Evolutionary conservation across 2,329 filamentous ascomycete species (phyloP).

Genomic region (Pestalotiopsis sp.): DNA sequence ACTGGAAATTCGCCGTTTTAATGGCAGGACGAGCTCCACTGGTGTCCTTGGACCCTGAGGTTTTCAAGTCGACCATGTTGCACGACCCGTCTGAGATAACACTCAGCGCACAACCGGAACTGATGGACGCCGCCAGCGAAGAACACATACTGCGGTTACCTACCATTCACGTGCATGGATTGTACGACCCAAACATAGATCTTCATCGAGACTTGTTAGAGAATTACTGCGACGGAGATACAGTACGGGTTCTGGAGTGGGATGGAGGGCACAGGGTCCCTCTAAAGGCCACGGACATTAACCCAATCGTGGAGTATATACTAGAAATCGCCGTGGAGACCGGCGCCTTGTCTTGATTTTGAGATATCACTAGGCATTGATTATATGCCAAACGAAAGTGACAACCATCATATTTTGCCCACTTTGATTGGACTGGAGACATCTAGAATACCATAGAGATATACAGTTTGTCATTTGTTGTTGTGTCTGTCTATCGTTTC

Average conservation of each 20-base stretch:
- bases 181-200: constrained; percentile 61
- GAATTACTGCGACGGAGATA: constrained; percentile 61
- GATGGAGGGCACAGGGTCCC: constrained; percentile 73
- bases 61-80: constrained; percentile 31
- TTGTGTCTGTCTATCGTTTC: no score
- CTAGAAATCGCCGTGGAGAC: constrained; percentile 52
- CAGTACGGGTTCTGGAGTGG: constrained; percentile 68
- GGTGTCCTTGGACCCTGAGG: constrained; percentile 50
- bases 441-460: no score
- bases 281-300: constrained; percentile 68
- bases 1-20: constrained; percentile 63
- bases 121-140: constrained; percentile 39
- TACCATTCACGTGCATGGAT: constrained; percentile 71
- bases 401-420: no score
- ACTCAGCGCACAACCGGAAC: constrained; percentile 46
- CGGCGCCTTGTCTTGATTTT: constrained; percentile 29
- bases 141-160: constrained; percentile 57
- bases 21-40: constrained; percentile 65
- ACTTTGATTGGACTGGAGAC: no score
- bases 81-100: constrained; percentile 29
- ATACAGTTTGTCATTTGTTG: no score
- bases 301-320: constrained; percentile 55
- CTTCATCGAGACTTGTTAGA: constrained; percentile 59
- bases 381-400: no score
- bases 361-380: no score